phyloP scores from a whole-genome alignment of 2,329 filamentous ascomycete species.

The Boeremia lycopersici region DNA sequence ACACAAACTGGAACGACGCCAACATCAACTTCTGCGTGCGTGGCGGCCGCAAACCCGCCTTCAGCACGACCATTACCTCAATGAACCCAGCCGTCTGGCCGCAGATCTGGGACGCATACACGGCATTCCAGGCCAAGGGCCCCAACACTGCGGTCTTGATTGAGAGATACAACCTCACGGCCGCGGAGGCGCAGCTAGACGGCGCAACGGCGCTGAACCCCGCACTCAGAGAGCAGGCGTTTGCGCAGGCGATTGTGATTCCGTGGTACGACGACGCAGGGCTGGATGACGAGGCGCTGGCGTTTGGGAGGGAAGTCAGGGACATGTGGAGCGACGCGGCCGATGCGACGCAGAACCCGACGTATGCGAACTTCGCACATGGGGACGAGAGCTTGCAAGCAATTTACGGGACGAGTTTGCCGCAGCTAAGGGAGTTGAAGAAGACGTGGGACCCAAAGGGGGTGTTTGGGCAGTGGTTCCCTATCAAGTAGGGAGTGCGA shows the following conservation, averaged over 20 bases:
- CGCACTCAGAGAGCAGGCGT: constrained; percentile 34
- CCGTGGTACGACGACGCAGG: constrained; percentile 49
- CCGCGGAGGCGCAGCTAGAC: constrained; percentile 26
- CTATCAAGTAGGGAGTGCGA: constrained; percentile 14
- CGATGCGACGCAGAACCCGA: constrained; percentile 22
- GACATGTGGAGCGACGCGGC: constrained; percentile 32
- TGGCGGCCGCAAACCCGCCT: constrained; percentile 50
- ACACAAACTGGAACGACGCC: constrained; percentile 50
- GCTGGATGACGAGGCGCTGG: constrained; percentile 44
- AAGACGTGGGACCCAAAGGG: constrained; percentile 31
- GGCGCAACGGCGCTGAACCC: constrained; percentile 38
- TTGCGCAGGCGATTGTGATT: constrained; percentile 48
- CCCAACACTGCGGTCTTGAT: constrained; percentile 44
- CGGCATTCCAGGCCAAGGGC: constrained; percentile 44
- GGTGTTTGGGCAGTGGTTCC: constrained; percentile 37
- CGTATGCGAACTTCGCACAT: constrained; percentile 38
- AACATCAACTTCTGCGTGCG: constrained; percentile 47
- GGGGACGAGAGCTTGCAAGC: constrained; percentile 32
- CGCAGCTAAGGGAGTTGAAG: constrained; percentile 30
- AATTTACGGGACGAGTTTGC: constrained; percentile 33
- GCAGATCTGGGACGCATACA: constrained; percentile 49
- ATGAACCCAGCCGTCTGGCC: constrained; percentile 49
- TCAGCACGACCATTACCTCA: constrained; percentile 40
- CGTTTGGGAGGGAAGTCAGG: constrained; percentile 42
- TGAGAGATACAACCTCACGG: constrained; percentile 47